Base-by-base conservation (phyloP, 192 early-diverging fungal species). In the Thamnidium elegans region DNA sequence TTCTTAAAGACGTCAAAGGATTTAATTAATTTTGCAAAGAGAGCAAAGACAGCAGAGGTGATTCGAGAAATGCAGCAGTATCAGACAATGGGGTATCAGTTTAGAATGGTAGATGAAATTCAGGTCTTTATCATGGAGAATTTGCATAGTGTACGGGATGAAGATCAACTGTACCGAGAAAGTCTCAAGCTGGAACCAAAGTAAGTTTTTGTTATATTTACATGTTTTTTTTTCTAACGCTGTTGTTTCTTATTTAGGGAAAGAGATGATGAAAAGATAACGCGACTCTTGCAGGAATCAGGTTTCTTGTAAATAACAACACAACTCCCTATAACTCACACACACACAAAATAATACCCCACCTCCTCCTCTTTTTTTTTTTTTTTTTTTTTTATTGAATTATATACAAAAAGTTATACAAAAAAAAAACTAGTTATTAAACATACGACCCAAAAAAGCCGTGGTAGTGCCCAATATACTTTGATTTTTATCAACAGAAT, bases 1-100 rank as follows among this genome's bases (percentile, higher is more conserved):
- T 79, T 80, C 59, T 64, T 97, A 7, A 78, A 82, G 50, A 83
- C 73, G 67, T 65, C 77, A 11, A 78, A 82, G 13, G 75, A 79
- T 15, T 75, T 96, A 43, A 95, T 98, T 78, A 98, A 98, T 75
- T 97, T 97, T 78, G 86, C 84, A 59, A 97, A 97, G 78, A 85
- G 91, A 54, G 86, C 84, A 72, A 92, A 90, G 66, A 94, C 90
- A 7, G 93, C 94, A 3, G 91, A 94, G 65, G 90, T 94, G 14
- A 89, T 98, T 74, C 86, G 90, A 15, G 93, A 96, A 61, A 86
- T 95, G 58, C 92, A 95, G 70, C 90, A 94, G 73, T 98, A 92
- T 72, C 94, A 96, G 77, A 84, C 87, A n/a, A 83, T 84, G 7
- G 86, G 89, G 14, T 98, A 95, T 71, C 80, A 82, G 61, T 73